A percentile compares a stretch with the other conserved stretches of the same genome.
phyloP scores from a whole-genome alignment of 176 grass and related monocot species.

The Chloris gayana region DNA sequence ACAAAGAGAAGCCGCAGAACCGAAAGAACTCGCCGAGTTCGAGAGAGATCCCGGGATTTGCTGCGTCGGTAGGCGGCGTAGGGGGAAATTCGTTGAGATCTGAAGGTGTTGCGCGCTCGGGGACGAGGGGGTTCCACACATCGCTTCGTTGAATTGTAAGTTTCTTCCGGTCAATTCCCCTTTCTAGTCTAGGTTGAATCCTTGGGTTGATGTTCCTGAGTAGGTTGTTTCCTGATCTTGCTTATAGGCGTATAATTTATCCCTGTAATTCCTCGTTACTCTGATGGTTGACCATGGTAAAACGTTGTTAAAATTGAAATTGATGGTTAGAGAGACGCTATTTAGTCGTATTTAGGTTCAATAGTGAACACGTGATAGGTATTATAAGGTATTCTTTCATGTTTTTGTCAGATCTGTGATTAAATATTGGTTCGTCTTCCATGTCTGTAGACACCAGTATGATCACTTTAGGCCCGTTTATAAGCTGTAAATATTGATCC shows the following conservation, averaged over 20 bases:
- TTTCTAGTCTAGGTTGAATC: neutral
- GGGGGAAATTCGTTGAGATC: conserved; percentile 43
- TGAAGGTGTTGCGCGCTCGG: conserved; percentile 55
- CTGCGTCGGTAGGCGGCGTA: conserved; percentile 12
- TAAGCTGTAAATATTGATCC: neutral
- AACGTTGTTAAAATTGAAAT: neutral
- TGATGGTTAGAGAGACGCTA: too few species aligned
- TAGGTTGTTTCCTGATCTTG: neutral
- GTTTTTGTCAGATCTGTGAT: neutral
- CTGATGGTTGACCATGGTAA: neutral
- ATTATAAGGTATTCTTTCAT: neutral
- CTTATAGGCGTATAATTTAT: neutral
- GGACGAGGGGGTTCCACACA: conserved; percentile 28
- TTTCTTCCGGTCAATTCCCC: neutral
- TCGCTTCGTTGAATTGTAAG: conserved; percentile 45
- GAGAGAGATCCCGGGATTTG: conserved; percentile 13
- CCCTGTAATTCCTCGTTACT: neutral
- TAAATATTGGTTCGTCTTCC: neutral
- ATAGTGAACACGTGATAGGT: neutral
- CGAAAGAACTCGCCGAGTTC: neutral
- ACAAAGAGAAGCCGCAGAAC: neutral
- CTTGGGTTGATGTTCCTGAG: neutral
- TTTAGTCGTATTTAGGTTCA: neutral
- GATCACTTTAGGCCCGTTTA: neutral
- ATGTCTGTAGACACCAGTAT: neutral